Evolutionary conservation across 805 yeast genomes (phyloP), one percentile per base, ranked within the genome.

Genomic region (Candida boidinii): DNA sequence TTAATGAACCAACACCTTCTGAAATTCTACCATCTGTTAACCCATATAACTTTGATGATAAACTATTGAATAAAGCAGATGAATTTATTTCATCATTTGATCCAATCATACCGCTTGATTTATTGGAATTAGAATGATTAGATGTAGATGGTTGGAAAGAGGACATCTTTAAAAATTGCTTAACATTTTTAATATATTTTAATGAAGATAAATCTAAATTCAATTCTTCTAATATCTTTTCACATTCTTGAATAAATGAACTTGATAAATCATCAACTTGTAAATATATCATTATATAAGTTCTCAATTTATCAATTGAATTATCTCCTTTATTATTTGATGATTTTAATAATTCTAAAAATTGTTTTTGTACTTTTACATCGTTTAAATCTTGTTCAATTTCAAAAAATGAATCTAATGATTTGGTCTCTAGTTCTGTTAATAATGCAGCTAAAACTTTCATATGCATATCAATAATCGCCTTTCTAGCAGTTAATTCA

Each of bases 391-490:
- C 79, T 53, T 90, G 96, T 60, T 92, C 99, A 39, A 92, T 76
- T 59, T 92, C 97, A 55, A 90, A 92, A 45, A 88, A 82, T 35
- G 87, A 76, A 49, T 94, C 98, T 44, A 92, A 67, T 13, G 79
- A 79, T 43, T 90, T 81, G n/a, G 80, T 77, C 48, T 90, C 92
- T 39, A 92, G 66, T 43, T 87, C 86, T 49, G 79, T 76, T 38
- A 92, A 70, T 33, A 92, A 63, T 14, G 87, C 73, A 8, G 96
- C 84, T 40, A 94, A 74, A 17, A 92, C 88, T 48, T 85, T 87
- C 95, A 92, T 90, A 60, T 92, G 99, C 79, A 85, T 83, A 60
- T 92, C 99, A 45, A 92, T 79, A 21, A 86, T 76, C 33, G 76
- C 68, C 55, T 92, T 92, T 46, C 94, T 74, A 6, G 86, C 83